Conservation (phyloP, 352 stramenopile genomes). For the Plasmopara muralis region DNA sequence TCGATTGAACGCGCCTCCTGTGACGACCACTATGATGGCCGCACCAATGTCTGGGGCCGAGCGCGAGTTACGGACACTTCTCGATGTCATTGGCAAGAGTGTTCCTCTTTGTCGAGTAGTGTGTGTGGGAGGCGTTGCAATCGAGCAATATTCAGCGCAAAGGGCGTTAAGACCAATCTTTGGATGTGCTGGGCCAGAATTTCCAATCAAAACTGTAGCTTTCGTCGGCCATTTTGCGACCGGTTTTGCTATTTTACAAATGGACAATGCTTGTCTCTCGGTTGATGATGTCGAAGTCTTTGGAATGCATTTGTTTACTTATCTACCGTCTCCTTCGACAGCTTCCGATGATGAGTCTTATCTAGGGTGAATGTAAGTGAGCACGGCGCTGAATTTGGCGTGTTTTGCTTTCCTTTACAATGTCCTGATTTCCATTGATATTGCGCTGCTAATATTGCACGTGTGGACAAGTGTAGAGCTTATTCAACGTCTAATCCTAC, state of each 20-base stretch:
- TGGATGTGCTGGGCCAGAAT: conserved; percentile 29
- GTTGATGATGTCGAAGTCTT: conserved; percentile 34
- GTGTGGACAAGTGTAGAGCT: conserved; percentile 28
- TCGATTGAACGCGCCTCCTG: conserved; percentile 16
- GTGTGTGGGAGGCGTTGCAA: conserved; percentile 36
- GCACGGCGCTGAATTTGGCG: conserved; percentile 35
- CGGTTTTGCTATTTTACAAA: conserved; percentile 25
- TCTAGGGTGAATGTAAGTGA: conserved; percentile 14
- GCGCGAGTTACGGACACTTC: conserved; percentile 25
- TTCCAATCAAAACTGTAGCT: conserved; percentile 21
- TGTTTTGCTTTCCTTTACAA: conserved; percentile 49
- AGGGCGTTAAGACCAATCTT: conserved; percentile 23
- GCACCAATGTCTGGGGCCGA: conserved; percentile 28
- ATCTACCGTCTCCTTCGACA: conserved; percentile 1
- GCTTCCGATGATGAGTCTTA: neutral
- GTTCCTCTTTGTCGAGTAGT: conserved; percentile 26
- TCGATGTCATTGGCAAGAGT: conserved; percentile 40
- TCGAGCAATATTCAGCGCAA: conserved; percentile 6
- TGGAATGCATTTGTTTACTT: conserved; percentile 31
- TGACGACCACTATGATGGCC: conserved; percentile 26
- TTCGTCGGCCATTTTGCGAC: conserved; percentile 35
- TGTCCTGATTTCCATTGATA: conserved; percentile 29
- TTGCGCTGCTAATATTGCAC: conserved; percentile 27
- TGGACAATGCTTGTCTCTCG: conserved; percentile 39
- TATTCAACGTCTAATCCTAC: conserved; percentile 14